Evolutionary conservation across 2,329 filamentous ascomycete species (phyloP), one percentile per base, ranked within the genome.

Genomic region (Daldinia eschscholtzii): DNA sequence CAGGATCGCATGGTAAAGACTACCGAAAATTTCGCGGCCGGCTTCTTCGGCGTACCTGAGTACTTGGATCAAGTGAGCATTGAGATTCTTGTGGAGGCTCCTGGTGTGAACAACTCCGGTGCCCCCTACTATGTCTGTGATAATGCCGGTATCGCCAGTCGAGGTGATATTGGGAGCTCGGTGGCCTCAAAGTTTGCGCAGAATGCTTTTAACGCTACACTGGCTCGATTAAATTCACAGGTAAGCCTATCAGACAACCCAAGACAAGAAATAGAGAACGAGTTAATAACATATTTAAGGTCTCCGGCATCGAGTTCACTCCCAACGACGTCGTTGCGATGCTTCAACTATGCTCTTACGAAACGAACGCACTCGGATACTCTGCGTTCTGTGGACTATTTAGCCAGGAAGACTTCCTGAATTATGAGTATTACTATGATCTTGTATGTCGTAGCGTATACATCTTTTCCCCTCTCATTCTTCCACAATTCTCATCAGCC

Each of bases 341-440:
- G 80, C 77, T 83, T 6, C 79, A 83, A 33, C 75, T 79, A 35
- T 79, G 77, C 68, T 76, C 76, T 5, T 79, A 78, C 15, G 76
- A 79, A 65, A 79, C 77, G 0, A 69, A 76, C 30, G 80, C 81
- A 0, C 78, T 83, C 1, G 81, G 82, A 26, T 83, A 81, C 70
- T 83, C 81, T 0, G 72, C 78, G 2, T 83, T 83, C 74, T 83
- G 81, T 68, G 48, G 65, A 5, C 75, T 83, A 9, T 83, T 83
- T 73, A 81, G 73, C 53, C 74, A 82, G 50, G 71, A 82, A 61
- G 82, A 83, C 63, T 83, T 80, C 65, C 33, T 82, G 9, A 81
- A 82, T 66, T 82, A 79, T 61, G 81, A 83, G 58, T 83, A 83
- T 72, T 82, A 78, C 72, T 82, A 78, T 68, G 82, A 83, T 63